A percentile compares a stretch with the other conserved stretches of the same genome.
These are phyloP conservation scores for Lipomyces chichibuensis DNA, from an alignment of 805 yeast species.

Conservation along the genomic window DNA sequence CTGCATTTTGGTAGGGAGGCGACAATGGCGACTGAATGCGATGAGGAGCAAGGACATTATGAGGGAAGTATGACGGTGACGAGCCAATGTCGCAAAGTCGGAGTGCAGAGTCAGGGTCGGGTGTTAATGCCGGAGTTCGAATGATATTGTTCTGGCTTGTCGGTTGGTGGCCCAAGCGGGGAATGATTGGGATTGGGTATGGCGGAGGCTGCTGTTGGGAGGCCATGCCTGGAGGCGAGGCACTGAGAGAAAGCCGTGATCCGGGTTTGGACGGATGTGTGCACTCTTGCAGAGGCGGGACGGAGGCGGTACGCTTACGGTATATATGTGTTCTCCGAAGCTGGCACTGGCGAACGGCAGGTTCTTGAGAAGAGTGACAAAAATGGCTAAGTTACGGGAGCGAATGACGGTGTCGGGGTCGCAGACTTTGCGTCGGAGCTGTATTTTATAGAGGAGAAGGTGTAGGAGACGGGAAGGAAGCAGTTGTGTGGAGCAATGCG, in stretches of 20 bases:
- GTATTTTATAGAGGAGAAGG: not conserved
- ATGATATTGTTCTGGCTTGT: slow-evolving; percentile 18
- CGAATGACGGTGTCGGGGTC: not conserved
- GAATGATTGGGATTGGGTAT: slow-evolving; percentile 5
- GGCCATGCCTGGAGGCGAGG: slow-evolving; percentile 3
- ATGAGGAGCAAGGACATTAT: not conserved
- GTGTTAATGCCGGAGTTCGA: slow-evolving; percentile 30
- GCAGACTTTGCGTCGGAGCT: not conserved
- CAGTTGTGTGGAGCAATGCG: too few relatives aligned
- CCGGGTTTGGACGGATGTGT: not conserved
- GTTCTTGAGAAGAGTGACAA: not conserved
- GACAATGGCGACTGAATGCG: slow-evolving; percentile 6
- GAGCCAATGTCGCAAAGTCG: slow-evolving; percentile 15
- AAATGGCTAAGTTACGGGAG: not conserved
- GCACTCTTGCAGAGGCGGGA: not conserved
- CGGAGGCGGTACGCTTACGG: not conserved
- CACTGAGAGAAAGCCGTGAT: not conserved
- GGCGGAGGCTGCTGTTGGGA: slow-evolving; percentile 8
- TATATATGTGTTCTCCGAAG: not conserved
- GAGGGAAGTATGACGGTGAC: slow-evolving; percentile 9
- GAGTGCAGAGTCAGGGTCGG: slow-evolving; percentile 32
- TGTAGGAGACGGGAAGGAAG: not conserved
- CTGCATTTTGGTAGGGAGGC: not conserved
- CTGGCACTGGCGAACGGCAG: not conserved
- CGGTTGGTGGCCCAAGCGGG: not conserved